Conservation (phyloP, 306 rosid species). For the Hippophae tibetana region DNA sequence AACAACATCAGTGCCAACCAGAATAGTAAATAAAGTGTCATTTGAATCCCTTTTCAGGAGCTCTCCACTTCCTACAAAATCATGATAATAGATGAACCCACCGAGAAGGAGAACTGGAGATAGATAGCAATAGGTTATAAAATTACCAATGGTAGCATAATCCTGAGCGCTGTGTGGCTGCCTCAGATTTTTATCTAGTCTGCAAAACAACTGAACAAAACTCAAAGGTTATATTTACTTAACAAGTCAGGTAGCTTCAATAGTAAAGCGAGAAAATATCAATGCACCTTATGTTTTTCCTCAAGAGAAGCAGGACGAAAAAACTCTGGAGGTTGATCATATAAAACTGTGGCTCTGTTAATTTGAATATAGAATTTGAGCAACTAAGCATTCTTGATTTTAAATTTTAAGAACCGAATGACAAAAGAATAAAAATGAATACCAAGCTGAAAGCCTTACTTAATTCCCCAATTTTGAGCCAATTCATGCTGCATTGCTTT, state of each 20-base stretch:
- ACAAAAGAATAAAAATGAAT: constrained; percentile 7
- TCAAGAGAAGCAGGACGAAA: constrained; percentile 65
- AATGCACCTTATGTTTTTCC: constrained; percentile 71
- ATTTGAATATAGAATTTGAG: constrained; percentile 6
- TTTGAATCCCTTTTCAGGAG: constrained; percentile 29
- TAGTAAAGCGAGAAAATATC: not conserved
- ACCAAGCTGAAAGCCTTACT: constrained; percentile 51
- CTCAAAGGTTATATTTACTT: constrained; percentile 18
- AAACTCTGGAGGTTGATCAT: constrained; percentile 95
- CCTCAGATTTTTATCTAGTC: constrained; percentile 48
- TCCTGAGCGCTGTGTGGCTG: constrained; percentile 60
- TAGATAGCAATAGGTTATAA: not conserved
- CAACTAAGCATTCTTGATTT: not conserved
- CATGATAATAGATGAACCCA: constrained; percentile 1
- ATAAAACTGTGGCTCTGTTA: constrained; percentile 52
- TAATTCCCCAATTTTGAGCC: constrained; percentile 93
- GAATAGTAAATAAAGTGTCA: constrained; percentile 48
- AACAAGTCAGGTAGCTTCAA: constrained; percentile 3
- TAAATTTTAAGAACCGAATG: constrained; percentile 11
- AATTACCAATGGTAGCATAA: constrained; percentile 57
- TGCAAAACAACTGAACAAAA: constrained; percentile 57
- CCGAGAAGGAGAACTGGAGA: not conserved
- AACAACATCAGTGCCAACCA: constrained; percentile 33
- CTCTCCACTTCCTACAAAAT: constrained; percentile 30
- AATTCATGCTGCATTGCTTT: constrained; percentile 96